Evolutionary conservation across 768 basidiomycete species (phyloP), one percentile per base, ranked within the genome.

Genomic region (Baorangia bicolor): DNA sequence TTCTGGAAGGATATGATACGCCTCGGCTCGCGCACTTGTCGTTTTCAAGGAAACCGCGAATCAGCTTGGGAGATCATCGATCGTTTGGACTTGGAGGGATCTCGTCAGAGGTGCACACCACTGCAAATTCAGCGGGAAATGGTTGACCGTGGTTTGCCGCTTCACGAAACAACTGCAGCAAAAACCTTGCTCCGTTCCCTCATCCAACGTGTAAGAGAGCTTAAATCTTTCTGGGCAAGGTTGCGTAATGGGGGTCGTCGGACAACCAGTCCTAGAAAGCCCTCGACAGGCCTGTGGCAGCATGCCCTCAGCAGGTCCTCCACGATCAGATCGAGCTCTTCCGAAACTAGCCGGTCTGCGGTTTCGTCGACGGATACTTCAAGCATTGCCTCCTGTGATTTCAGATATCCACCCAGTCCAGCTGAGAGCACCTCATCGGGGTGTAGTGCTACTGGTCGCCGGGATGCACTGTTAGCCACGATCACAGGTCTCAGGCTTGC

Each of bases 101-200:
- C 44, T 25, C 38, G 12, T 14, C 49, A 39, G 21, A 25, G 9
- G 12, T 45, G 47, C 9, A 1, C 21, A 5, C 58, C 62, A 8
- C 43, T 64, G n/a, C 52, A 49, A 37, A 61, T 64, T 21, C 62
- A 64, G 16, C 14, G 2, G 18, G 62, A 64, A 43, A 64, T 64
- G 62, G 62, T 64, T 4, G 55, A 64, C 12, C 55, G 30, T 21
- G 20, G 18, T 6, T 35, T 60, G 5, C 35, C 2, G 11, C 13
- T 64, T 27, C 53, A 53, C 5, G 45, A 64, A 16, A 64, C 63
- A 5, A 14, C 53, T 10, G 63, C 63, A n/a, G 59, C 46, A 21
- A 65, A 48, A 41, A 65, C 63, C 2, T 51, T 64, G 11, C 35
- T 58, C 16, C 31, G 38, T 25, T 55, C 20, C n/a, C 50, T 64